These are phyloP conservation scores for Clarkia xantiana DNA, from an alignment of 345 rosid genomes.

Conservation along the genomic window DNA sequence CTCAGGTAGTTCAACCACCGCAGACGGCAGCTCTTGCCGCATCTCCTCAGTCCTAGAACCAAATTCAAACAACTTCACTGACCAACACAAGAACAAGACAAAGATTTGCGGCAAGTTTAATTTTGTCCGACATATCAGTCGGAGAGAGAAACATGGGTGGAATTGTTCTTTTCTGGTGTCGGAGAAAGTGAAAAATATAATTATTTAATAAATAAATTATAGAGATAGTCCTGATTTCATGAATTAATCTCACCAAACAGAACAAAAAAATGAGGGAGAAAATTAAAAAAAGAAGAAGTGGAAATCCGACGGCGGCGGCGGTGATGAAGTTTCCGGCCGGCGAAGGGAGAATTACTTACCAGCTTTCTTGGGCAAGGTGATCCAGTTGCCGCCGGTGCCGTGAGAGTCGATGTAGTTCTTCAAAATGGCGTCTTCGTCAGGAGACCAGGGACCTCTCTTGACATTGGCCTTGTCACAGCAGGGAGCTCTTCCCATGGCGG, in stretches of 20 bases:
- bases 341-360: conserved; percentile 14
- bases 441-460: conserved; percentile 63
- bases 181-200: no score
- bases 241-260: no score
- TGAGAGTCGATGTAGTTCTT: conserved; percentile 22
- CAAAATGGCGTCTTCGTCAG: conserved; percentile 49
- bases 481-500: conserved; percentile 48
- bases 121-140: neutral
- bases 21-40: conserved; percentile 51
- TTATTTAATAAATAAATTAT: no score
- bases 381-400: conserved; percentile 46
- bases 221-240: no score
- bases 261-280: no score
- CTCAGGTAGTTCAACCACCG: conserved; percentile 52
- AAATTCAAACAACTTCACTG: neutral
- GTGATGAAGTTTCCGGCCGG: neutral
- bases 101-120: neutral
- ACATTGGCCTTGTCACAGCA: conserved; percentile 53
- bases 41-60: conserved; percentile 32
- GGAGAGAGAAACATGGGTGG: no score
- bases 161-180: no score
- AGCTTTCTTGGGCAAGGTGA: conserved; percentile 45
- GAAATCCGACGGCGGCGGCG: neutral
- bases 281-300: neutral
- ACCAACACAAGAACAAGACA: neutral